Evolutionary conservation across 164 flowering plant genomes (phyloP), one percentile per base, ranked within the genome.

Genomic region (Tetracentron sinense): DNA sequence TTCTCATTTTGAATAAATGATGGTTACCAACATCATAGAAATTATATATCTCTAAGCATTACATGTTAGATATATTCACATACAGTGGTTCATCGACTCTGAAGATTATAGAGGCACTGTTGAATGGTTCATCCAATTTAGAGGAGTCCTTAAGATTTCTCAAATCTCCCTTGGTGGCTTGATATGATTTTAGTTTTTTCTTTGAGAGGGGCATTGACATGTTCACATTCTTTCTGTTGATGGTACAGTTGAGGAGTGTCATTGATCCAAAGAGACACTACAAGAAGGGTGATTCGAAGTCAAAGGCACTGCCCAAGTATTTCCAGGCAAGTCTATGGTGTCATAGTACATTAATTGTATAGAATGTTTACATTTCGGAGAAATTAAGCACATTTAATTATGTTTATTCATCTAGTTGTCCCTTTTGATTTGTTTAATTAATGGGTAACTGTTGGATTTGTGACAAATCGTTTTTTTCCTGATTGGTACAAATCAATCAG

Each of bases 201-300:
- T 17, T 48, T 20, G 35, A 30, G 20, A 14, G 23, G 51, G 22
- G 0, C 44, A 17, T 17, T 52, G 30, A 46, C 16, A 27, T 42
- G 28, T 26, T 52, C 1, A 38, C 31, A 7, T 21, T 44, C 10
- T 8, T 51, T 67, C 14, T 38, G 42, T 54, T 58, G 20, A 26
- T 65, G 47, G 15, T 73, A 65, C 85, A 89, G 94, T 64, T 89
- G 75, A 83, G 92, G 74, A 69, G 64, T 77, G 95, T 60, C 52
- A 60, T 92, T 17, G 96, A 92, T 79, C 97, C 98, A 29, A 92
- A 92, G 77, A 83, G 97, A 75, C 94, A 86, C 70, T 87, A 92
- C 76, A 92, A 92, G 77, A 90, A 86, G 83, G 82, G 87, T 52
- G 86, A 81, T 66, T 69, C 77, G 27, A 88, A 82, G 58, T 82